Conservation (phyloP, 1,284 basidiomycete species). For the Heterobasidion occidentale region DNA sequence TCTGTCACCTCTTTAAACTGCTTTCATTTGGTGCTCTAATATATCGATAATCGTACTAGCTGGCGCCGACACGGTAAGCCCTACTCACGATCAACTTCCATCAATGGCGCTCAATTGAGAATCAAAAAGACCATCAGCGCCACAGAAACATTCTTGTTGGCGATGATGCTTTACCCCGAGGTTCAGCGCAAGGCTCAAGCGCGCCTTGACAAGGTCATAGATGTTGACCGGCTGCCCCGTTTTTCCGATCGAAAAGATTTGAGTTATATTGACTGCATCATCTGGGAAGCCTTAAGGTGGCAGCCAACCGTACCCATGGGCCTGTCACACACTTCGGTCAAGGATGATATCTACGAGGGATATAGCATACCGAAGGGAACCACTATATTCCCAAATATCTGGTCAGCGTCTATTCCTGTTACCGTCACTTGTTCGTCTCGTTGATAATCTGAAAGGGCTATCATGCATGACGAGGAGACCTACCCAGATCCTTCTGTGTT, state of each 20-base stretch:
- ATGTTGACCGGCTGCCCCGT: not conserved
- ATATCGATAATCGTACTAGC: not conserved
- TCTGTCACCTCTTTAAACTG: slow-evolving; percentile 2
- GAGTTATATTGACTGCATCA: not conserved
- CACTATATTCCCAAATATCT: slow-evolving; percentile 33
- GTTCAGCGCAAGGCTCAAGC: not conserved
- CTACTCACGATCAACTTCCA: not conserved
- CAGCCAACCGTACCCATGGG: slow-evolving; percentile 7
- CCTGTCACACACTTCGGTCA: slow-evolving; percentile 1
- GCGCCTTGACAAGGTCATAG: slow-evolving; percentile 2
- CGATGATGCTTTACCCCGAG: slow-evolving; percentile 2
- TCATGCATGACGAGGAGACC: not conserved
- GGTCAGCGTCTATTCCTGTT: slow-evolving; percentile 16
- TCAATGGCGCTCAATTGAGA: not conserved
- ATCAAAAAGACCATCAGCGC: slow-evolving; percentile 9
- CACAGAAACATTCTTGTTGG: slow-evolving; percentile 1
- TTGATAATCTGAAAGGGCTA: not conserved
- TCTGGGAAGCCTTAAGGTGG: slow-evolving; percentile 15
- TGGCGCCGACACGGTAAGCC: slow-evolving; percentile 4
- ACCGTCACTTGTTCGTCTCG: not conserved
- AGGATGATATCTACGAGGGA: slow-evolving; percentile 35
- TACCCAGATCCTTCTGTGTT: slow-evolving; percentile 3
- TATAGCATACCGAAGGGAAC: slow-evolving; percentile 35
- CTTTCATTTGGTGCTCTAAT: not conserved
- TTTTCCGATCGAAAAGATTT: not conserved